Evolutionary conservation across 2,329 filamentous ascomycete genomes (phyloP).

Genomic region (Hypoxylon sp.): DNA sequence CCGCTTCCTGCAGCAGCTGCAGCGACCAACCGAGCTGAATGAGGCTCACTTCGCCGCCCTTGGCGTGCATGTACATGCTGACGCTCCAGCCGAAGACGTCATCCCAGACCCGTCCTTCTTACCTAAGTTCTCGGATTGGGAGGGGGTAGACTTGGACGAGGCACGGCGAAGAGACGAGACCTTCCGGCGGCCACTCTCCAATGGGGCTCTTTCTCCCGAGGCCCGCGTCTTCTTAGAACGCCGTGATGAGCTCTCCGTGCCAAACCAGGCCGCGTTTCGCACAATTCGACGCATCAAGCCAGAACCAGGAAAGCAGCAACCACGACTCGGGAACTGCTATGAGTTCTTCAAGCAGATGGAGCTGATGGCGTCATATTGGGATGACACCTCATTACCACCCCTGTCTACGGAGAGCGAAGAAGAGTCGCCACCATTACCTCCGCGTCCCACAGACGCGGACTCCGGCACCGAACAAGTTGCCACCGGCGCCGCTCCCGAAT

Average conservation of each 20-base stretch:
- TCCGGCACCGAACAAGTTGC: constrained; percentile 42
- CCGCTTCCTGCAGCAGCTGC: constrained; percentile 66
- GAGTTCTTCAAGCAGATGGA: constrained; percentile 77
- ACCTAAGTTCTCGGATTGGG: constrained; percentile 69
- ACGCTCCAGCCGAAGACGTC: constrained; percentile 64
- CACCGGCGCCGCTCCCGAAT: constrained; percentile 40
- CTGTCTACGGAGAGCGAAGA: constrained; percentile 29
- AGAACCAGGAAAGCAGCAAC: constrained; percentile 66
- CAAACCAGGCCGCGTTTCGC: constrained; percentile 72
- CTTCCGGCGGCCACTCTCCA: constrained; percentile 65
- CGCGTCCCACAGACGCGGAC: constrained; percentile 36
- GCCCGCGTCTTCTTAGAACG: constrained; percentile 72
- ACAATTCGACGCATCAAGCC: constrained; percentile 71
- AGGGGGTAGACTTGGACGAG: constrained; percentile 64
- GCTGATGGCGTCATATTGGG: constrained; percentile 71
- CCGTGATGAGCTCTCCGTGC: constrained; percentile 68
- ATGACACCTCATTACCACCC: constrained; percentile 66
- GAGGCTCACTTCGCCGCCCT: constrained; percentile 69
- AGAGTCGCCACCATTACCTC: constrained; percentile 27
- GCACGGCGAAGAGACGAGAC: constrained; percentile 64
- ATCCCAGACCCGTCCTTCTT: constrained; percentile 68
- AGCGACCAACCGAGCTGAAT: constrained; percentile 66
- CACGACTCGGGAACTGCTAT: constrained; percentile 73
- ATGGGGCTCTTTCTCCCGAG: constrained; percentile 69
- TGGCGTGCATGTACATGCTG: constrained; percentile 68